These are phyloP conservation scores for Mycena olivaceomarginata DNA, from an alignment of 768 basidiomycete genomes.

Conservation along the genomic window DNA sequence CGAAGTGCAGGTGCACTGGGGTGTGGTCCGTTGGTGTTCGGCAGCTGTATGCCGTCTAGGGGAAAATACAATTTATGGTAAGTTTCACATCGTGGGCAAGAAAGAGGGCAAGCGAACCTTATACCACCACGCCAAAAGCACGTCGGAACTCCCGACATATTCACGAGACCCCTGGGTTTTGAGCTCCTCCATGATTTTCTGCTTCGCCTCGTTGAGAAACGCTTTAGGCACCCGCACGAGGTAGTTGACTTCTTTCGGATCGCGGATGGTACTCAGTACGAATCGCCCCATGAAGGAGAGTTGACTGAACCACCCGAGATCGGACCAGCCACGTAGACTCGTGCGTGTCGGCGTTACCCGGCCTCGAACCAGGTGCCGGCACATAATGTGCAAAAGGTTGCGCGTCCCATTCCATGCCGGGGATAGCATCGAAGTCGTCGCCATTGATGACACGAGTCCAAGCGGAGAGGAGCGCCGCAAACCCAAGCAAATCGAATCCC, in stretches of 20 bases:
- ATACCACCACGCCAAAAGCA: constrained; percentile 34
- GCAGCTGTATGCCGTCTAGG: constrained; percentile 7
- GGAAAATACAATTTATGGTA: background rate
- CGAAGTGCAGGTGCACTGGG: background rate
- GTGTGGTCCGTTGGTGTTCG: background rate
- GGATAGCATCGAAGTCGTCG: constrained; percentile 16
- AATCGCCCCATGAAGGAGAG: background rate
- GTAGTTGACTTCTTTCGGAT: background rate
- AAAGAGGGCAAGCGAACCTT: constrained; percentile 9
- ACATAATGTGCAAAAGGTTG: background rate
- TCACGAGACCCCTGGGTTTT: constrained; percentile 15
- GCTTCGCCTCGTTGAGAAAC: constrained; percentile 17
- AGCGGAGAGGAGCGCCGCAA: constrained; percentile 11
- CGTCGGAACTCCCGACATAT: constrained; percentile 29
- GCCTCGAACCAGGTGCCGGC: background rate
- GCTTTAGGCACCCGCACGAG: constrained; percentile 29
- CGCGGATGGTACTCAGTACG: background rate
- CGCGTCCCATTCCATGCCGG: constrained; percentile 28
- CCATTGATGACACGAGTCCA: constrained; percentile 26
- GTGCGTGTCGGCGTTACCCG: background rate
- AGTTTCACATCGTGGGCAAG: too few relatives aligned
- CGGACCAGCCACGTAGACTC: constrained; percentile 1
- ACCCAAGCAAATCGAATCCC: constrained; percentile 15
- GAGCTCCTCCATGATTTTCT: constrained; percentile 24
- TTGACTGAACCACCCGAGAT: background rate